These are phyloP conservation scores for Tremella mesenterica DNA, from an alignment of 768 basidiomycete genomes.

Conservation along the genomic window DNA sequence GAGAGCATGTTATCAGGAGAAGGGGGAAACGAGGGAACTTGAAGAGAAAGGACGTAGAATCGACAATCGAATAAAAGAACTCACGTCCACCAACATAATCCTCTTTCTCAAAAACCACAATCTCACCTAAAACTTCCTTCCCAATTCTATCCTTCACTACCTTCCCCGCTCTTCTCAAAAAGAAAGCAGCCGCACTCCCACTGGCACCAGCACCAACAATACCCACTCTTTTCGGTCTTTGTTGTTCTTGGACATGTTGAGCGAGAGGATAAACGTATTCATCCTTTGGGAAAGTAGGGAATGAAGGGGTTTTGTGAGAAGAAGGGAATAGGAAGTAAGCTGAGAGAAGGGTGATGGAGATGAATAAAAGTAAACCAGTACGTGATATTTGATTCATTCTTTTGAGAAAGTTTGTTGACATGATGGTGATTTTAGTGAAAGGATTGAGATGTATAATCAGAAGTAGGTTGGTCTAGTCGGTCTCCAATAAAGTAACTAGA, in stretches of 20 bases:
- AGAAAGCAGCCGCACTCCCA: constrained; percentile 60
- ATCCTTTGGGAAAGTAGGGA: constrained; percentile 1
- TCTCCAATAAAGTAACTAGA: too few relatives aligned
- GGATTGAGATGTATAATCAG: too few relatives aligned
- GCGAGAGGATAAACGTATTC: constrained; percentile 9
- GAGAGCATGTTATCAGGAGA: not conserved
- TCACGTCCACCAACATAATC: constrained; percentile 75
- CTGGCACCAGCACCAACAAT: constrained; percentile 86
- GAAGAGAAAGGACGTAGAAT: not conserved
- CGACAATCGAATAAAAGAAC: constrained; percentile 4
- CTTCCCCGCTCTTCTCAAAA: constrained; percentile 70
- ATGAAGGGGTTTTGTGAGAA: not conserved
- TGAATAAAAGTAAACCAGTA: not conserved
- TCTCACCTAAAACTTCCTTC: constrained; percentile 56
- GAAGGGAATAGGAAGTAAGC: not conserved
- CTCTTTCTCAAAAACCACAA: constrained; percentile 75
- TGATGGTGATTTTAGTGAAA: too few relatives aligned
- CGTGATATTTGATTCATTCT: not conserved
- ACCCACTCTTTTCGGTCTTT: constrained; percentile 53
- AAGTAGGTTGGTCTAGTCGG: too few relatives aligned
- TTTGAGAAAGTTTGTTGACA: not conserved
- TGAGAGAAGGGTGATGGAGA: constrained; percentile 2
- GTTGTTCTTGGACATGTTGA: constrained; percentile 6
- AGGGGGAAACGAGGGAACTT: not conserved
- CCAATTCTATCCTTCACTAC: constrained; percentile 54